Conservation (phyloP, 331 rosid species). For the Dryas integrifolia region DNA sequence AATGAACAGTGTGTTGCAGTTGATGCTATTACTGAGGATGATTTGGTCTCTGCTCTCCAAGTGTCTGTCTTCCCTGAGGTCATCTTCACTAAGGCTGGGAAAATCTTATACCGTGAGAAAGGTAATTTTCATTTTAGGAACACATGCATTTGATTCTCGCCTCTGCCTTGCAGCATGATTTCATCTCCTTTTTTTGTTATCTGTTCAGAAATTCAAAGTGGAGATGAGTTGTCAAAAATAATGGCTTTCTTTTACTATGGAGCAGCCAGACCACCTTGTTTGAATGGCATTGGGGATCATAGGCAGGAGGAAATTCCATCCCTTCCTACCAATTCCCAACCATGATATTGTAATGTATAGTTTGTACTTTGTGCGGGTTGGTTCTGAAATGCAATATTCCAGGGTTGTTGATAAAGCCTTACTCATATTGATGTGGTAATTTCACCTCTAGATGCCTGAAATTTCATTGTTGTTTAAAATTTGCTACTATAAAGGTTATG, state of each 20-base stretch:
- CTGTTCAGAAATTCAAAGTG: constrained; percentile 59
- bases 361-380: neutral
- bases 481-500: neutral
- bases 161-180: neutral
- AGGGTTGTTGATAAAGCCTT: neutral
- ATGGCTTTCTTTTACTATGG: constrained; percentile 91
- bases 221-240: constrained; percentile 79
- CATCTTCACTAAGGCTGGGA: constrained; percentile 83
- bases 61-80: constrained; percentile 75
- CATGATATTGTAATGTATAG: neutral
- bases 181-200: constrained; percentile 20
- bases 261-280: constrained; percentile 70
- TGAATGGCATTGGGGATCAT: constrained; percentile 33
- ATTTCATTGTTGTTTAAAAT: neutral
- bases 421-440: neutral
- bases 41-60: constrained; percentile 64
- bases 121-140: constrained; percentile 38
- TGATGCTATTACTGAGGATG: constrained; percentile 80
- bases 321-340: constrained; percentile 26
- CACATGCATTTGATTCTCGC: neutral
- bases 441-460: constrained; percentile 6
- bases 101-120: constrained; percentile 74
- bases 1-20: constrained; percentile 70
- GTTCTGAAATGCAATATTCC: neutral
- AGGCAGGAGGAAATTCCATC: constrained; percentile 63